Conservation (phyloP, 768 basidiomycete species). For the Rhizopogon sp. region DNA sequence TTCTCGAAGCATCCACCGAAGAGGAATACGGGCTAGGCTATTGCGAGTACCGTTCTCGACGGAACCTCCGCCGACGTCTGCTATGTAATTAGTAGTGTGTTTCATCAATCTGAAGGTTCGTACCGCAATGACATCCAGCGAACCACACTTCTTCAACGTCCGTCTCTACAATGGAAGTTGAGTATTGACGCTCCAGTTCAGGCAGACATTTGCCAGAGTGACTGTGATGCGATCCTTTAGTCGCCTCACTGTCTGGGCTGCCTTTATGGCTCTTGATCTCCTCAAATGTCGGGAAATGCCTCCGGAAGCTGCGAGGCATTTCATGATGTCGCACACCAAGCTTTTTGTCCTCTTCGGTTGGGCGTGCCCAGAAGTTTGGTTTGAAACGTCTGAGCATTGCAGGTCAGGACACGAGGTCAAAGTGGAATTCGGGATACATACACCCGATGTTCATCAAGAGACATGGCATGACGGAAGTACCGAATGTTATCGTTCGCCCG, state of each 20-base stretch:
- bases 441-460: slow-evolving; percentile 66
- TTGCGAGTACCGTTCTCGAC: slow-evolving; percentile 52
- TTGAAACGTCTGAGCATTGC: slow-evolving; percentile 29
- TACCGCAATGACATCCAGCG: slow-evolving; percentile 67
- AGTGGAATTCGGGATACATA: slow-evolving; percentile 6
- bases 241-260: neutral
- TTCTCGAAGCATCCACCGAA: slow-evolving; percentile 77
- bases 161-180: slow-evolving; percentile 35
- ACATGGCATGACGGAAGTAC: slow-evolving; percentile 65
- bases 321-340: slow-evolving; percentile 46
- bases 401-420: slow-evolving; percentile 23
- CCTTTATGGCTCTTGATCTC: slow-evolving; percentile 9
- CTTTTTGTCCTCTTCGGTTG: slow-evolving; percentile 35
- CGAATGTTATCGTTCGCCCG: slow-evolving; percentile 56
- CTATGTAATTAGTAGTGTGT: neutral
- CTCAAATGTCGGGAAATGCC: neutral
- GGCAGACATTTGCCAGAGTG: slow-evolving; percentile 11
- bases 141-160: slow-evolving; percentile 81
- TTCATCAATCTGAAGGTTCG: slow-evolving; percentile 9
- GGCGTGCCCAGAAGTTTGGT: slow-evolving; percentile 33
- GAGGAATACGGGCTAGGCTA: slow-evolving; percentile 62
- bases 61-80: slow-evolving; percentile 75
- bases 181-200: slow-evolving; percentile 38
- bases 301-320: slow-evolving; percentile 35
- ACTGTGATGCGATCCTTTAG: slow-evolving; percentile 3